These are phyloP conservation scores for Dissoconium aciculare DNA, from an alignment of 2,329 filamentous ascomycete genomes.

Conservation along the genomic window DNA sequence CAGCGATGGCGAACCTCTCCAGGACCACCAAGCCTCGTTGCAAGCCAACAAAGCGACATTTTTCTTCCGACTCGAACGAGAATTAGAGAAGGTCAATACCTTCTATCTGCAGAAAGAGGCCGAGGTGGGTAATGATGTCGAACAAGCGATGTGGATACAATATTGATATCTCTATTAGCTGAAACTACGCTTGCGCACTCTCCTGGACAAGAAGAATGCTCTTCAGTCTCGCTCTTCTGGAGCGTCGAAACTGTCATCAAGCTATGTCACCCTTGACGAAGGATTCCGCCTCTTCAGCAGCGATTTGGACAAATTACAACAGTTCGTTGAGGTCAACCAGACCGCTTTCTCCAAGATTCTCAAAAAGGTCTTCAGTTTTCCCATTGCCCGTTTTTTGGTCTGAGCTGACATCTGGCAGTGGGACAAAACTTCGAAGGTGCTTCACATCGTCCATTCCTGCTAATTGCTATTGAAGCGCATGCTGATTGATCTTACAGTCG, in stretches of 20 bases:
- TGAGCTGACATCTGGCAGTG: slow-evolving; percentile 43
- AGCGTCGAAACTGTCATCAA: slow-evolving; percentile 74
- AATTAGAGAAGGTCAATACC: slow-evolving; percentile 94
- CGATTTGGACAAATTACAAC: slow-evolving; percentile 88
- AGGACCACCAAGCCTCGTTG: slow-evolving; percentile 72
- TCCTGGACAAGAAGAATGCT: slow-evolving; percentile 88
- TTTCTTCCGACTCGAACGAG: slow-evolving; percentile 94
- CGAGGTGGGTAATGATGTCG: slow-evolving; percentile 51
- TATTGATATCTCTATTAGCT: slow-evolving; percentile 44
- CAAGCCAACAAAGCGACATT: slow-evolving; percentile 98
- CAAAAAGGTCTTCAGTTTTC: slow-evolving; percentile 54
- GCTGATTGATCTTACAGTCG: slow-evolving; percentile 37
- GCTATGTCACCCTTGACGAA: slow-evolving; percentile 89
- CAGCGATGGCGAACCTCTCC: slow-evolving; percentile 26
- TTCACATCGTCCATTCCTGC: no score
- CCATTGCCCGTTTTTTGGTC: slow-evolving; percentile 9
- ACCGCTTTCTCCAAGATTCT: slow-evolving; percentile 96
- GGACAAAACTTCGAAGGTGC: slow-evolving; percentile 94
- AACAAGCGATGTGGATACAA: not conserved
- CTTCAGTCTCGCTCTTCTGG: slow-evolving; percentile 59
- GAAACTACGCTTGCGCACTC: slow-evolving; percentile 78
- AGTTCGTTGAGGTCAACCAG: slow-evolving; percentile 96
- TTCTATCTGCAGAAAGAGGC: slow-evolving; percentile 98
- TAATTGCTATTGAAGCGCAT: no score
- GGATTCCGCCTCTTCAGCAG: slow-evolving; percentile 95